Conservation (phyloP, 257 asterid species). For the Ligustrum vulgare region DNA sequence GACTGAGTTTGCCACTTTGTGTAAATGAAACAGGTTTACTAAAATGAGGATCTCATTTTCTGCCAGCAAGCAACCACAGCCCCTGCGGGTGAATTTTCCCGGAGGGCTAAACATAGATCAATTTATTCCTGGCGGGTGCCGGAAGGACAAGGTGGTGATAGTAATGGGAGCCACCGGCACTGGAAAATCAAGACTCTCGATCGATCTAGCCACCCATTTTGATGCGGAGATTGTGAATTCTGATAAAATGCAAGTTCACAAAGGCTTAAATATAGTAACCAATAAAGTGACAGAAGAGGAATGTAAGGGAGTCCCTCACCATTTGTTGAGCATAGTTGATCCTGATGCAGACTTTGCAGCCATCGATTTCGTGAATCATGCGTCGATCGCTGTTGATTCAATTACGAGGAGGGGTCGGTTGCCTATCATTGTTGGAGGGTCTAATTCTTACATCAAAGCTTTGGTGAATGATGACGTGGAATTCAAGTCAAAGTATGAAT, state of each 20-base stretch:
- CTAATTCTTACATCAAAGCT: slow-evolving; percentile 66
- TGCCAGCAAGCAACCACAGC: slow-evolving; percentile 46
- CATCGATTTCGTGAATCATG: slow-evolving; percentile 54
- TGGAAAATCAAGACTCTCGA: slow-evolving; percentile 81
- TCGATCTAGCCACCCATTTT: slow-evolving; percentile 67
- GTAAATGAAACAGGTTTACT: slow-evolving; percentile 13
- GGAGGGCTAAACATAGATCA: slow-evolving; percentile 57
- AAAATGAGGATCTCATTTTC: slow-evolving; percentile 36
- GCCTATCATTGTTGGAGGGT: slow-evolving; percentile 85
- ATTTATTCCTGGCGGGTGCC: slow-evolving; percentile 39
- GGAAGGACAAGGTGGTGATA: slow-evolving; percentile 72
- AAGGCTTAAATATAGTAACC: slow-evolving; percentile 53
- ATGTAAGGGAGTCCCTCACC: slow-evolving; percentile 65
- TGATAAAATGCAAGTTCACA: slow-evolving; percentile 77
- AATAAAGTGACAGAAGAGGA: slow-evolving; percentile 70
- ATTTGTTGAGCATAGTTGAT: slow-evolving; percentile 51
- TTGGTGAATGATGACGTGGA: slow-evolving; percentile 44
- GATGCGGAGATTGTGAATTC: slow-evolving; percentile 72
- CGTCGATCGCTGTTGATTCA: slow-evolving; percentile 39
- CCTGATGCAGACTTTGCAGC: slow-evolving; percentile 57
- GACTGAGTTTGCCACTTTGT: not conserved
- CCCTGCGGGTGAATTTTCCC: slow-evolving; percentile 47
- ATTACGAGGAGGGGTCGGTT: slow-evolving; percentile 45
- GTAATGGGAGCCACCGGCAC: slow-evolving; percentile 86
- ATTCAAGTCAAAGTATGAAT: slow-evolving; percentile 54